Conservation (phyloP, 768 basidiomycete species). For the Coprinopsis marcescibilis region DNA sequence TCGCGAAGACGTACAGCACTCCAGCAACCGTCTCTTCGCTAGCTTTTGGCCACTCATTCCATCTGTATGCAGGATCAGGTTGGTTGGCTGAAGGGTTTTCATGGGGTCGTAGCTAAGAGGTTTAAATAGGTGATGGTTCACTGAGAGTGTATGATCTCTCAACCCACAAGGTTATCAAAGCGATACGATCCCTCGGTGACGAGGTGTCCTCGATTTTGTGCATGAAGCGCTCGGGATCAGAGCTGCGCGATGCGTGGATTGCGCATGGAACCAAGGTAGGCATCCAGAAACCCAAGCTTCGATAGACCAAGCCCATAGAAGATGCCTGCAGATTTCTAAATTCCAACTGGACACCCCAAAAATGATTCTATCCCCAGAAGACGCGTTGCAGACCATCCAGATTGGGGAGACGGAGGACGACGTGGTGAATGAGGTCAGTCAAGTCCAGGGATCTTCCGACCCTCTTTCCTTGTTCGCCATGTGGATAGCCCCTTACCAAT, state of each 20-base stretch:
- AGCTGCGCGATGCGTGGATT: constrained; percentile 53
- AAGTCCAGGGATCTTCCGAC: constrained; percentile 3
- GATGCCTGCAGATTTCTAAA: constrained; percentile 31
- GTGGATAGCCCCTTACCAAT: constrained; percentile 21
- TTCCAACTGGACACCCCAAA: constrained; percentile 42
- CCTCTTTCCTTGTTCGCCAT: background rate
- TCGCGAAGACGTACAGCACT: background rate
- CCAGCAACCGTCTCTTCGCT: background rate
- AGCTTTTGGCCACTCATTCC: constrained; percentile 2
- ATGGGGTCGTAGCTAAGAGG: background rate
- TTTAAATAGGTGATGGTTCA: constrained; percentile 57
- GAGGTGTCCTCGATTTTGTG: constrained; percentile 64
- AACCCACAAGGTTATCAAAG: constrained; percentile 55
- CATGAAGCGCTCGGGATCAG: constrained; percentile 32
- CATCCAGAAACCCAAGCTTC: background rate
- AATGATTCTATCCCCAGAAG: constrained; percentile 47
- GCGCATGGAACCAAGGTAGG: constrained; percentile 57
- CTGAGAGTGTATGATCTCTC: constrained; percentile 61
- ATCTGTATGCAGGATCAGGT: constrained; percentile 2
- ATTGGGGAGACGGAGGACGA: constrained; percentile 51
- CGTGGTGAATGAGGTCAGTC: constrained; percentile 61
- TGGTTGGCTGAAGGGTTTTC: background rate
- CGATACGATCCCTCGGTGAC: constrained; percentile 47
- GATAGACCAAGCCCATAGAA: background rate
- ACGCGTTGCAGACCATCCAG: constrained; percentile 42